phyloP scores from a whole-genome alignment of 2,329 filamentous ascomycete species.

The Aaosphaeria pasadenensis region DNA sequence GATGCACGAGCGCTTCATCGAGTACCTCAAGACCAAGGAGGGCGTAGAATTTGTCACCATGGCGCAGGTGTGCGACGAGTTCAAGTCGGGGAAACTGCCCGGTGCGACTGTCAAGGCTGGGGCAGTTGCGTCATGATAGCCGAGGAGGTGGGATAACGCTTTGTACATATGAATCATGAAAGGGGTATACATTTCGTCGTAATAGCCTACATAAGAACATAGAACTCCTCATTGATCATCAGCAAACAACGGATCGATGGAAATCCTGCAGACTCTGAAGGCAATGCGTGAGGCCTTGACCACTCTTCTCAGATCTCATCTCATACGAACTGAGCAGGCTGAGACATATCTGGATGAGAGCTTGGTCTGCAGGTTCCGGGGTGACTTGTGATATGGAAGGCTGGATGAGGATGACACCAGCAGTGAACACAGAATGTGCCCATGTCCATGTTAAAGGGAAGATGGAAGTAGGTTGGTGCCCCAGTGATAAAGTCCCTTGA shows the following conservation, averaged over 20 bases:
- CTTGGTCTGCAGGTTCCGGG: not conserved
- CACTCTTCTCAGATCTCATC: not conserved
- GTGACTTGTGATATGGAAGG: not conserved
- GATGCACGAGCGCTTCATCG: conserved; percentile 44
- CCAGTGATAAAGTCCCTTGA: not conserved
- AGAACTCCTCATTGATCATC: not conserved
- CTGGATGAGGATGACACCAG: not conserved
- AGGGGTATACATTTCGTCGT: not conserved
- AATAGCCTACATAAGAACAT: not conserved
- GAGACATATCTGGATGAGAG: not conserved
- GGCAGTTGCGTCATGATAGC: not conserved
- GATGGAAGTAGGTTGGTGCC: not conserved
- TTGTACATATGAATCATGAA: too few relatives aligned
- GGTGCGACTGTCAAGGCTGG: not conserved
- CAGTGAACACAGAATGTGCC: not conserved
- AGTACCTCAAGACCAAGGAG: conserved; percentile 40
- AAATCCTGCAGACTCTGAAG: not conserved
- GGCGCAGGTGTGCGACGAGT: not conserved
- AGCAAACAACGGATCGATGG: too few relatives aligned
- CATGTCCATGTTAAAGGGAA: not conserved
- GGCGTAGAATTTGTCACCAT: conserved; percentile 33
- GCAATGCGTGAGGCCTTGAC: not conserved
- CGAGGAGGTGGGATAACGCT: not conserved
- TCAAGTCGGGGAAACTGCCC: not conserved
- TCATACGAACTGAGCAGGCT: not conserved